Evolutionary conservation across 495 filamentous ascomycete species (phyloP).

Genomic region (Aspergillus incahuasiensis): DNA sequence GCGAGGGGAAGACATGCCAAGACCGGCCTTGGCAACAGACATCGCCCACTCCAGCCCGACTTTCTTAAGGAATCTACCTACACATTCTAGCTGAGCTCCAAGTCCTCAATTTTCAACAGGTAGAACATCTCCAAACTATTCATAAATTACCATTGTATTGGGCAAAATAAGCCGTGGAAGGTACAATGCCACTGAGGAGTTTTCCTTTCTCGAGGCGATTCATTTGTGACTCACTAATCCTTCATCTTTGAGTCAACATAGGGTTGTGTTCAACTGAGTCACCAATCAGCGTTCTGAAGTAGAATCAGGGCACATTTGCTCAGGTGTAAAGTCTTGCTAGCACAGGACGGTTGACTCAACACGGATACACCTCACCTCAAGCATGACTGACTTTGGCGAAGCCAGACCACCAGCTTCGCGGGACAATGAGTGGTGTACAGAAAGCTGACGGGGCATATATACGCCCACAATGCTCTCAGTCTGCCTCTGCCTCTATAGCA

Average conservation of each 20-base stretch:
- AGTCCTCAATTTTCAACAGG: not conserved
- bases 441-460: not conserved
- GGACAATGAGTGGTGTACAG: not conserved
- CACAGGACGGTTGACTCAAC: not conserved
- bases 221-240: not conserved
- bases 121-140: not conserved
- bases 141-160: too few relatives aligned
- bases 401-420: not conserved
- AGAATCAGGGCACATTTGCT: not conserved
- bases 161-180: not conserved
- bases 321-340: not conserved
- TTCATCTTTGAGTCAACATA: not conserved
- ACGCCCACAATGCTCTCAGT: not conserved
- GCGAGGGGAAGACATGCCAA: conserved; percentile 9
- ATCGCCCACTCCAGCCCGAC: too few relatives aligned
- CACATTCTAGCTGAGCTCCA: not conserved
- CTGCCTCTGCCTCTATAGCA: not conserved
- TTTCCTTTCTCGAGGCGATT: not conserved
- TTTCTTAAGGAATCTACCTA: not conserved
- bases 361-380: not conserved
- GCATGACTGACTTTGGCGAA: not conserved
- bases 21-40: not conserved
- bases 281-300: not conserved
- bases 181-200: not conserved
- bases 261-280: not conserved